phyloP scores from a whole-genome alignment of 2,329 filamentous ascomycete species.

The Diaporthe citri region DNA sequence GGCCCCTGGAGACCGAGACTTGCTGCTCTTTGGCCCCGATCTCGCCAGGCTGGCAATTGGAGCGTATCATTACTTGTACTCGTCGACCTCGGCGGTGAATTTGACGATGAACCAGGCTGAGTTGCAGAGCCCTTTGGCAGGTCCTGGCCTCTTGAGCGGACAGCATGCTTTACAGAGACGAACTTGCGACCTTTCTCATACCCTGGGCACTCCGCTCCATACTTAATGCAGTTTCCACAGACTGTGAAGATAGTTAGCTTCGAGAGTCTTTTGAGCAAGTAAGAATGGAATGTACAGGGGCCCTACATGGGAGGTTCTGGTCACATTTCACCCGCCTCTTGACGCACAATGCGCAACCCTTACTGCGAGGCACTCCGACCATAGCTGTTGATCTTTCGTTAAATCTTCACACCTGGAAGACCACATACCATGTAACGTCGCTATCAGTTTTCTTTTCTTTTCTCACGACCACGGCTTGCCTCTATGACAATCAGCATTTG shows the following conservation, averaged over 20 bases:
- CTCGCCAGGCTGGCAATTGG: not conserved
- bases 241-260: slow-evolving; percentile 16
- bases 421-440: not conserved
- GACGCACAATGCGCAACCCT: slow-evolving; percentile 55
- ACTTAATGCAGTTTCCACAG: slow-evolving; percentile 55
- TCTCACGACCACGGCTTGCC: not conserved
- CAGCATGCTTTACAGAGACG: slow-evolving; percentile 54
- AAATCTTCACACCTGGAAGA: not conserved
- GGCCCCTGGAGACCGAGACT: not conserved
- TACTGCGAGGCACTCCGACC: slow-evolving; percentile 55
- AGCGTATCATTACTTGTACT: too few species aligned
- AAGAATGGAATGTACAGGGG: not conserved
- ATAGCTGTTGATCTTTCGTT: slow-evolving; percentile 40
- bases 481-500: not conserved
- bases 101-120: slow-evolving; percentile 24
- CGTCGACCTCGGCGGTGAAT: not conserved
- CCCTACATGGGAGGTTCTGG: slow-evolving; percentile 52
- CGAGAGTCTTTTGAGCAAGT: not conserved
- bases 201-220: slow-evolving; percentile 54
- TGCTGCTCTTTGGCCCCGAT: not conserved
- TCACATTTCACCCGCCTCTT: slow-evolving; percentile 61
- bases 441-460: not conserved
- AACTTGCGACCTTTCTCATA: slow-evolving; percentile 56
- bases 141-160: slow-evolving; percentile 46
- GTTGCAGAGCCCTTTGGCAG: slow-evolving; percentile 32